These are phyloP conservation scores for Fusarium abutilonis DNA, from an alignment of 2,329 filamentous ascomycete species.

Conservation along the genomic window DNA sequence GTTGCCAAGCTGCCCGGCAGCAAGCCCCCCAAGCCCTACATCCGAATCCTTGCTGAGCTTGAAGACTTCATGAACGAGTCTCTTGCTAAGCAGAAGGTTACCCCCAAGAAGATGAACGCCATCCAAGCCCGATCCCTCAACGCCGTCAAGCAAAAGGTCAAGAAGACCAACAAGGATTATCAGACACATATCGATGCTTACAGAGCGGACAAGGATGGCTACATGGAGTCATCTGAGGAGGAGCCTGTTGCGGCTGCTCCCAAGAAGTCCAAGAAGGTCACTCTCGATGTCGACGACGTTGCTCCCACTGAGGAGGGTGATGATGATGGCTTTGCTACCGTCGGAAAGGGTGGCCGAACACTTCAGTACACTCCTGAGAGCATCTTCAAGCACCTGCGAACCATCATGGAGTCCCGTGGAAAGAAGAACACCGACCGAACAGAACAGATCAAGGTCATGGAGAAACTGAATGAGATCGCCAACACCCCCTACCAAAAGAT, in stretches of 20 bases:
- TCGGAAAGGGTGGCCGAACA: slow-evolving; percentile 88
- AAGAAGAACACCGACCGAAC: slow-evolving; percentile 98
- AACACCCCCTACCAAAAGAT: slow-evolving; percentile 93
- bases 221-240: slow-evolving; percentile 86
- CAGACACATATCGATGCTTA: slow-evolving; percentile 87
- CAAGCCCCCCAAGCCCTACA: slow-evolving; percentile 87
- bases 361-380: slow-evolving; percentile 95
- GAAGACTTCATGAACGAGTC: slow-evolving; percentile 96
- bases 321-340: slow-evolving; percentile 87
- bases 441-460: slow-evolving; percentile 97
- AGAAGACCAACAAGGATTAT: slow-evolving; percentile 98
- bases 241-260: slow-evolving; percentile 64
- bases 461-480: slow-evolving; percentile 91
- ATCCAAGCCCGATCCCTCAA: slow-evolving; percentile 94
- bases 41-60: slow-evolving; percentile 91
- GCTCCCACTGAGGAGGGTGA: slow-evolving; percentile 66
- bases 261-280: slow-evolving; percentile 59
- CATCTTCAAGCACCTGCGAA: slow-evolving; percentile 95
- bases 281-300: slow-evolving; percentile 59
- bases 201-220: slow-evolving; percentile 83
- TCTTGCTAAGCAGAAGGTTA: slow-evolving; percentile 93
- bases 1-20: slow-evolving; percentile 80
- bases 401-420: slow-evolving; percentile 93
- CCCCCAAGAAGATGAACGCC: slow-evolving; percentile 98
- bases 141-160: slow-evolving; percentile 96